phyloP scores from a whole-genome alignment of 2,329 filamentous ascomycete genomes.

The Onygenales sp. region DNA sequence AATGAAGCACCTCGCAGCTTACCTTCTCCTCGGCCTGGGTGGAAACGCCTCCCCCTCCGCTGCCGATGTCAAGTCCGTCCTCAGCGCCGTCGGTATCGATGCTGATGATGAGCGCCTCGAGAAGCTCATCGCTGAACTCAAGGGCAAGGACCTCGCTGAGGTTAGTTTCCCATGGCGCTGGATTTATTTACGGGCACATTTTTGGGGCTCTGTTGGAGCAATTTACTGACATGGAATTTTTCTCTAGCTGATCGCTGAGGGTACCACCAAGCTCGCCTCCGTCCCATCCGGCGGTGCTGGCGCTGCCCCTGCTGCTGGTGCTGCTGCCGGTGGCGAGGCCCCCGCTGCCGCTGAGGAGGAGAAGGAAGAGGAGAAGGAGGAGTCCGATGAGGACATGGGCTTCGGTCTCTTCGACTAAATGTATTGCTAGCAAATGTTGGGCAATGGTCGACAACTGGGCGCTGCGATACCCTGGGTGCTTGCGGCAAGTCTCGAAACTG shows the following conservation, averaged over 20 bases:
- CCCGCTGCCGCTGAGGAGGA: conserved; percentile 55
- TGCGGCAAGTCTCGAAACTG: background rate
- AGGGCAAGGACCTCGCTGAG: conserved; percentile 68
- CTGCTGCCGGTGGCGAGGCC: conserved; percentile 58
- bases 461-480: conserved; percentile 5
- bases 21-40: conserved; percentile 90
- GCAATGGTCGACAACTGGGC: conserved; percentile 8
- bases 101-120: conserved; percentile 78
- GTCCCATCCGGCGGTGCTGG: conserved; percentile 84
- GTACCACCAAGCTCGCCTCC: conserved; percentile 89
- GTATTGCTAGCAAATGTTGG: conserved; percentile 17
- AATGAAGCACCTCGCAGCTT: conserved; percentile 99
- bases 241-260: conserved; percentile 75
- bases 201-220: conserved; percentile 5
- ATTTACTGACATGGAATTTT: conserved; percentile 14
- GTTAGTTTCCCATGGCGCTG: conserved; percentile 43
- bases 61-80: conserved; percentile 76
- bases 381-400: conserved; percentile 66
- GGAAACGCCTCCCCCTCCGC: conserved; percentile 86
- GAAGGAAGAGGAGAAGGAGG: conserved; percentile 73
- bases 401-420: conserved; percentile 59
- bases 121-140: conserved; percentile 72
- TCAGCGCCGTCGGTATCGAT: conserved; percentile 91
- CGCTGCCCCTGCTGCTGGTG: conserved; percentile 53
- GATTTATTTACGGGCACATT: background rate